These are phyloP conservation scores for Lactarius vividus DNA, from an alignment of 768 basidiomycete species.

Conservation along the genomic window DNA sequence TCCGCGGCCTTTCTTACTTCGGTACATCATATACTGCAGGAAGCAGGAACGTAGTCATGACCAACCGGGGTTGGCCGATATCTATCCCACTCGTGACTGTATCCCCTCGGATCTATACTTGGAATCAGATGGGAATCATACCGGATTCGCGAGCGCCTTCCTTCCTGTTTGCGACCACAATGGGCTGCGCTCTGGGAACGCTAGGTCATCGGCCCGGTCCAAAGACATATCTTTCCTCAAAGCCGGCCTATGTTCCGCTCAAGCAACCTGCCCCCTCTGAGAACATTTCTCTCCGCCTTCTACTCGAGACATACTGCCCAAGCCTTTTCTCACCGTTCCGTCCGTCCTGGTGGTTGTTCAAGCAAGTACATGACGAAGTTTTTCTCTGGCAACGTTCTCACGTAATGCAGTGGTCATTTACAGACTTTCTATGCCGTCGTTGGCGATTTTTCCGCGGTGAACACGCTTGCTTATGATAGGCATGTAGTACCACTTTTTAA, in stretches of 20 bases:
- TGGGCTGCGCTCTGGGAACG: conserved; percentile 6
- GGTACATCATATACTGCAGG: not conserved
- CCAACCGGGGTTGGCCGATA: not conserved
- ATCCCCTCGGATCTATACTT: not conserved
- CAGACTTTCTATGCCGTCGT: conserved; percentile 61
- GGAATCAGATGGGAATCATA: not conserved
- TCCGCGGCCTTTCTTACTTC: not conserved
- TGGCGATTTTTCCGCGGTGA: conserved; percentile 57
- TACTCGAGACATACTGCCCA: conserved; percentile 32
- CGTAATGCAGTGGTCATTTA: conserved; percentile 50
- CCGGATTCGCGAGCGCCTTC: not conserved
- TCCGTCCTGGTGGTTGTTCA: conserved; percentile 36
- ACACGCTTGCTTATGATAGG: conserved; percentile 58
- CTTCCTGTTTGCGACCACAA: not conserved
- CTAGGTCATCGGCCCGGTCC: not conserved
- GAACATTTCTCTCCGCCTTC: conserved; percentile 27
- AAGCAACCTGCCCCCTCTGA: conserved; percentile 20
- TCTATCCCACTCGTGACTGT: not conserved
- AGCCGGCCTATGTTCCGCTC: conserved; percentile 26
- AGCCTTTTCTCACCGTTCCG: conserved; percentile 32
- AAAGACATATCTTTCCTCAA: conserved; percentile 29
- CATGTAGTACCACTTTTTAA: conserved; percentile 28
- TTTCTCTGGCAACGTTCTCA: not conserved
- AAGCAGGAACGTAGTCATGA: not conserved
- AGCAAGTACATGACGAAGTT: conserved; percentile 24